Base-by-base conservation (phyloP, 2,329 filamentous ascomycete genomes). In the Penicillium sp. region DNA sequence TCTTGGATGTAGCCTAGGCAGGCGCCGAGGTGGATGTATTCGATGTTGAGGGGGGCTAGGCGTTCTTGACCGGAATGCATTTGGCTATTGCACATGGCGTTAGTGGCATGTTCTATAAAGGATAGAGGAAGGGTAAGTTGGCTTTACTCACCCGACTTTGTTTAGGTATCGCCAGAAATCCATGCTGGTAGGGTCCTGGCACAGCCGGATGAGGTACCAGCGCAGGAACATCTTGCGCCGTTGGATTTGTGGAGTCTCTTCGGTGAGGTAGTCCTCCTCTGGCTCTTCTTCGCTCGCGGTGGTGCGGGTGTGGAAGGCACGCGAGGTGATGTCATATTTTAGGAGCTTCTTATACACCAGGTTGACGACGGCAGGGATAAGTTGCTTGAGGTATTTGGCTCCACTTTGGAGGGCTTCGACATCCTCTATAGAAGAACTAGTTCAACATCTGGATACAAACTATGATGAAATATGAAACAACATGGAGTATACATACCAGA, bases 111-210 rank as follows among this genome's bases (percentile, higher is more conserved):
- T 11, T 20, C 6, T 37, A 23, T 11, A 18, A 8, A 12, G 15
- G 11, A 20, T 27, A 6, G 25, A 23, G 1, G n/a, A n/a, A n/a
- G 14, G 9, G 5, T 26, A 18, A 5, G 42, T 6, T 3, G 3
- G 18, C 5, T 47, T 20, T 25, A 77, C 84, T 70, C 70, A 86
- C 82, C 89, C 89, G 33, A 93, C 89, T 73, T 92, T 92, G 75
- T 92, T 88, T 43, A 93, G 77, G 68, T 93, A 93, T 66, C 89
- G 84, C 89, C 89, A 93, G 71, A 91, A 91, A 58, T 90, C 86
- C 81, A 89, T 85, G 60, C 84, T 85, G 49, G 84, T 86, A 0
- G 88, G 88, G 66, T 92, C 89, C 5, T 85, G 87, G 71, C 89
- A 91, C 35, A 93, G 76, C 71, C 87, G 89, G 56, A 82, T 85